Base-by-base conservation (phyloP, 1,139 yeast species). In the Yamadazyma atlantica region DNA sequence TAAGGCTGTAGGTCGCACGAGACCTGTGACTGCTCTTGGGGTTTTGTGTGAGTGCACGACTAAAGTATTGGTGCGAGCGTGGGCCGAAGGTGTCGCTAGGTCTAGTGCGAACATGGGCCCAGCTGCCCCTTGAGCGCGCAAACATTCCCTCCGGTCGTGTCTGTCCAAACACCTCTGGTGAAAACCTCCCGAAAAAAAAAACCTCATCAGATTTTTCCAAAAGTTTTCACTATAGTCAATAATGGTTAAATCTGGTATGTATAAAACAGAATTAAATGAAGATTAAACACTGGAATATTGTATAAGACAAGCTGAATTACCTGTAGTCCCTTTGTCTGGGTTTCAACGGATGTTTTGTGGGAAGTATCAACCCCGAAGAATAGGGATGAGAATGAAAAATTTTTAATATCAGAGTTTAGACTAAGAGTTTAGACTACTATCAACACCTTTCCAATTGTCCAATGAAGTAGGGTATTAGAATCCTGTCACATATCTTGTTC, bases 231-330 rank as follows among this genome's bases (percentile, higher is more conserved):
- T 37, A 36, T 33, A 37, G 38, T 39, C 53, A 55, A 69, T 58
- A 67, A 76, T 77, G 82, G 80, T 78, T 71, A 75, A 73, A 70
- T 73, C 81, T 63, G 82, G 82, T 76, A 75, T 72, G 82, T 76
- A 50, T 40, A 18, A 32, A 16, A 12, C 31, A 18, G 33, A 15
- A 29, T 10, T 15, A 15, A 15, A 9, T n/a, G 15, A n/a, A 26
- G n/a, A 14, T 12, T 19, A 19, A 9, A 19, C 22, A 19, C 22
- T 26, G 29, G 22, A 19, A 9, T 19, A 9, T 19, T 19, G 22
- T 19, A 19, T 19, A 19, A 19, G 22, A 9, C 22, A 19, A n/a
- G n/a, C n/a, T n/a, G n/a, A n/a, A n/a, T n/a, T n/a, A n/a, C n/a
- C n/a, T n/a, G n/a, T n/a, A n/a, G n/a, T n/a, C n/a, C n/a, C n/a